phyloP scores from a whole-genome alignment of 2,329 filamentous ascomycete species.

The Mollisiaceae sp. region DNA sequence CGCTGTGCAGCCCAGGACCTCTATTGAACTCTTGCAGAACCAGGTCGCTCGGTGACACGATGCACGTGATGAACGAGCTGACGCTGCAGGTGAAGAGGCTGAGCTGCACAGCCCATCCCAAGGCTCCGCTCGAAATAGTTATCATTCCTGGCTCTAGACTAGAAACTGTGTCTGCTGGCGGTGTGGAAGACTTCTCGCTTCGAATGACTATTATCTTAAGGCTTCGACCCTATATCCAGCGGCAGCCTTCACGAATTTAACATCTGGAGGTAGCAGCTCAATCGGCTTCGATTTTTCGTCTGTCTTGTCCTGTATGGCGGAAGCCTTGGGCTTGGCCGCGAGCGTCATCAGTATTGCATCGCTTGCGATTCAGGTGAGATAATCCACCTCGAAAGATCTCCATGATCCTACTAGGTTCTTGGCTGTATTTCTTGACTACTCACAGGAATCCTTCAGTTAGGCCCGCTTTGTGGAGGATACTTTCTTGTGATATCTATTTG shows the following conservation, averaged over 20 bases:
- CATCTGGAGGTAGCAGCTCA: background rate
- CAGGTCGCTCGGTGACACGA: background rate
- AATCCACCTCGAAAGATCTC: background rate
- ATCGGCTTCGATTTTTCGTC: background rate
- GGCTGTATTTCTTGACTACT: background rate
- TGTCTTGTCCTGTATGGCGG: constrained; percentile 9
- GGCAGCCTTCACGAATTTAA: background rate
- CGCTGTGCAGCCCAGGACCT: too few relatives aligned
- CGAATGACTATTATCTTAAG: background rate
- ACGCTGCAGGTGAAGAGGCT: background rate
- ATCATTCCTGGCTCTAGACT: background rate
- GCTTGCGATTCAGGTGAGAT: constrained; percentile 18
- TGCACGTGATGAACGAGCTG: background rate
- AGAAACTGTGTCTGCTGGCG: too few relatives aligned
- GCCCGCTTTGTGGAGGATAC: background rate
- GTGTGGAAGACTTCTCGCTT: background rate
- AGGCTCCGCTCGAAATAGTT: background rate
- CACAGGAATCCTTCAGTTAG: background rate
- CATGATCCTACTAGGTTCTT: too few relatives aligned
- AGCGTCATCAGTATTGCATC: constrained; percentile 24
- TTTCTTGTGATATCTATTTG: background rate
- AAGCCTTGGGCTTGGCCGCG: constrained; percentile 21
- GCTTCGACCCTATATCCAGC: background rate
- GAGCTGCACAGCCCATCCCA: constrained; percentile 1
- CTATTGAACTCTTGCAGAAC: background rate